Evolutionary conservation across 352 stramenopile species (phyloP).

Genomic region (Globisporangium orthogonon): DNA sequence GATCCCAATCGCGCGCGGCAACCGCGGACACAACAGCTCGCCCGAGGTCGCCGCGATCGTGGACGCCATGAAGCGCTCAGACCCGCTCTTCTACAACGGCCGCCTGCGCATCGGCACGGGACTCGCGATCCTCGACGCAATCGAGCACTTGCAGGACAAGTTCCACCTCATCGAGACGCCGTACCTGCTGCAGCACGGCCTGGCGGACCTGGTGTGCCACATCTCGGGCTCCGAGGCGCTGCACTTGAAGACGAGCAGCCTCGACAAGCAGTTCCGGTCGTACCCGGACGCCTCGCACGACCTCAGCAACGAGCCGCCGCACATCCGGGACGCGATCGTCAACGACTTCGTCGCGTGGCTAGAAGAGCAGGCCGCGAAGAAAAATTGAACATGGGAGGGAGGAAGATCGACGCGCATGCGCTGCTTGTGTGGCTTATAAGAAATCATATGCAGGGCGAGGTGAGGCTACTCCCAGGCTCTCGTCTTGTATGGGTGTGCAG

Average conservation of each 20-base stretch:
- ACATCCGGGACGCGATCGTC: constrained; percentile 54
- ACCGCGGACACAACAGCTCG: constrained; percentile 58
- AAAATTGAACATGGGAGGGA: constrained; percentile 1
- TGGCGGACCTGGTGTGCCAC: constrained; percentile 58
- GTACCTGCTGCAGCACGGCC: constrained; percentile 75
- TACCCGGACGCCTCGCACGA: constrained; percentile 60
- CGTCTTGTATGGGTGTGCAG: too few species aligned
- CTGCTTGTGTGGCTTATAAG: not conserved
- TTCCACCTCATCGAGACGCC: constrained; percentile 53
- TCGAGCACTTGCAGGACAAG: constrained; percentile 48
- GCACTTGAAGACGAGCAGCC: constrained; percentile 40
- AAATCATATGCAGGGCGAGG: not conserved
- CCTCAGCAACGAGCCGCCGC: constrained; percentile 63
- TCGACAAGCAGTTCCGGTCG: constrained; percentile 66
- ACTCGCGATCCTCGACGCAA: constrained; percentile 57
- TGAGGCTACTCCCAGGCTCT: not conserved
- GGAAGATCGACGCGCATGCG: not conserved
- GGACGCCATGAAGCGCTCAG: constrained; percentile 43
- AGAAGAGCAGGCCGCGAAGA: constrained; percentile 25
- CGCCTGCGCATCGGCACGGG: constrained; percentile 69
- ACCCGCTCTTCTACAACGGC: constrained; percentile 72
- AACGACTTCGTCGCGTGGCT: constrained; percentile 72
- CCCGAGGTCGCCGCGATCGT: constrained; percentile 45
- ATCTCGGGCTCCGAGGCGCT: constrained; percentile 60
- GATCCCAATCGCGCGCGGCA: constrained; percentile 49